These are phyloP conservation scores for Nigrospora oryzae DNA, from an alignment of 2,329 filamentous ascomycete species.

Conservation along the genomic window DNA sequence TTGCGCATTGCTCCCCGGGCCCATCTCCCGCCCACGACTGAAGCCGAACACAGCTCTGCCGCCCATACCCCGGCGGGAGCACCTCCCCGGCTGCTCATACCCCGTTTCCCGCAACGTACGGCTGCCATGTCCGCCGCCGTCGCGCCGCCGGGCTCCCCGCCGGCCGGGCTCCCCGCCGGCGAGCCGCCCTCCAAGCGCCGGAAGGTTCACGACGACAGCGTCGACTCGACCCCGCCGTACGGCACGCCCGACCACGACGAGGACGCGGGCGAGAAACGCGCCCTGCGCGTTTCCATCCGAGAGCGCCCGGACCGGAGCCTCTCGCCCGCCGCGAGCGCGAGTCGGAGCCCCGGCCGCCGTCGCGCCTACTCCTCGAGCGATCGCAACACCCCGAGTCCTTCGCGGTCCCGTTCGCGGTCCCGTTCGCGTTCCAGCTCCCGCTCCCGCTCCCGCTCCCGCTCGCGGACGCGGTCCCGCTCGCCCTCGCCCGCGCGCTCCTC, in stretches of 20 bases:
- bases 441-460: slow-evolving; percentile 9
- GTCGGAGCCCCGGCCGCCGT: slow-evolving; percentile 11
- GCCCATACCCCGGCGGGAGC: too few species aligned
- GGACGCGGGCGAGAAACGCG: slow-evolving; percentile 6
- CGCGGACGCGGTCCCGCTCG: slow-evolving; percentile 9
- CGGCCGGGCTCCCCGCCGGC: neutral
- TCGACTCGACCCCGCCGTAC: slow-evolving; percentile 29
- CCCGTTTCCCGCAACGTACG: too few species aligned
- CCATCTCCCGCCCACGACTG: too few species aligned
- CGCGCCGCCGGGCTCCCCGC: neutral
- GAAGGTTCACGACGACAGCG: slow-evolving; percentile 29
- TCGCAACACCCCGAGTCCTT: slow-evolving; percentile 16
- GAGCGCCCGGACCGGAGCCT: slow-evolving; percentile 15
- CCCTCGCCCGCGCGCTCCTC: slow-evolving; percentile 6
- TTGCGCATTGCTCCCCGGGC: too few species aligned
- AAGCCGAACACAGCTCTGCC: too few species aligned
- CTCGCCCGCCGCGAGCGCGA: slow-evolving; percentile 11
- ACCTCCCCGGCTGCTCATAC: too few species aligned
- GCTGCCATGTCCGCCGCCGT: too few species aligned
- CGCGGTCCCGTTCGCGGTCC: slow-evolving; percentile 10
- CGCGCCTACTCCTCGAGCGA: slow-evolving; percentile 19
- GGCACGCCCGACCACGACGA: slow-evolving; percentile 33
- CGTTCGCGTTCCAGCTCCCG: slow-evolving; percentile 7
- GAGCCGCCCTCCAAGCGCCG: slow-evolving; percentile 31
- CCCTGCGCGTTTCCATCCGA: slow-evolving; percentile 18